These are phyloP conservation scores for Fusarium circinatum DNA, from an alignment of 2,329 filamentous ascomycete genomes.

Conservation along the genomic window DNA sequence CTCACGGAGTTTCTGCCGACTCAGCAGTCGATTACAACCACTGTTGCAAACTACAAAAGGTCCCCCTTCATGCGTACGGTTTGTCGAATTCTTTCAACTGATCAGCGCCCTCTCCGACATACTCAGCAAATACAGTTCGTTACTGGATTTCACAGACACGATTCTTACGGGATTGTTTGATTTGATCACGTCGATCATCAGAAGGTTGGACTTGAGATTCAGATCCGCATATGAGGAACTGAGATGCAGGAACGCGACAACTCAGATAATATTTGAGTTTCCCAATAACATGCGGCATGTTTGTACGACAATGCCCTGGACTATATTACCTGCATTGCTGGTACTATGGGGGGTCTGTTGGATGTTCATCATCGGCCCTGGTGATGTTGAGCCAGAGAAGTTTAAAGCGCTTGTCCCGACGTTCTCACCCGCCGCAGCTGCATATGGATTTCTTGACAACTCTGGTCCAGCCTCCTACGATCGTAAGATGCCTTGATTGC, in stretches of 20 bases:
- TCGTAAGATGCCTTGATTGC: accelerated
- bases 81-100: background rate
- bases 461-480: background rate
- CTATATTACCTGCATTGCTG: background rate
- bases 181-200: background rate
- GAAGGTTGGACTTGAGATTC: background rate
- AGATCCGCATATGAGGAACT: background rate
- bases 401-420: background rate
- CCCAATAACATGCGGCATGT: background rate
- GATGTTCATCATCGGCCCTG: background rate
- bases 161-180: accelerated
- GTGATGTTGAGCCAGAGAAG: background rate
- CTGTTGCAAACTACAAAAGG: background rate
- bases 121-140: background rate
- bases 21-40: background rate
- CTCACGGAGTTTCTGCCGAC: background rate
- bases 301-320: background rate
- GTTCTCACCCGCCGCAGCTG: background rate
- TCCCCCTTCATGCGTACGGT: background rate
- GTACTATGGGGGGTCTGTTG: background rate
- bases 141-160: background rate
- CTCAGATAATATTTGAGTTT: background rate
- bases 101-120: background rate
- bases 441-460: accelerated
- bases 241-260: background rate